Evolutionary conservation across 2,329 filamentous ascomycete species (phyloP).

Genomic region (Botryotinia globosa): DNA sequence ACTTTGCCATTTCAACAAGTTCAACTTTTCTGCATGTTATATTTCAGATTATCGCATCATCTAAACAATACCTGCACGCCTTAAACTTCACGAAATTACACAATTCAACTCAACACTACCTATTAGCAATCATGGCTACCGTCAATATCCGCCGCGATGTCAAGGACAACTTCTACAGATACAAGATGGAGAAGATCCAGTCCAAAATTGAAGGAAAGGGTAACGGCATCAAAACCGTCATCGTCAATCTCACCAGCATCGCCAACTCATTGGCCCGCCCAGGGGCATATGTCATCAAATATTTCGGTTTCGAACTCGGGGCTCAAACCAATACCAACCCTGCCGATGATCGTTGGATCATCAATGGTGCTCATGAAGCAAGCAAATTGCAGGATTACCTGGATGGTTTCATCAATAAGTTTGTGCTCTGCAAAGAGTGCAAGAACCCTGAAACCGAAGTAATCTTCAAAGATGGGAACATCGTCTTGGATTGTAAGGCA

Average conservation of each 20-base stretch:
- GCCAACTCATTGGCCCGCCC: conserved; percentile 89
- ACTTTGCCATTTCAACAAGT: conserved; percentile 45
- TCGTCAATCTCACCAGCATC: conserved; percentile 94
- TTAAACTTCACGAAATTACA: conserved; percentile 25
- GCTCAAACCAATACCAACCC: conserved; percentile 98
- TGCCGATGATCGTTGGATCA: conserved; percentile 98
- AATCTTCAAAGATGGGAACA: conserved; percentile 88
- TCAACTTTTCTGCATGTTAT: conserved; percentile 41
- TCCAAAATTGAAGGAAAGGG: conserved; percentile 99
- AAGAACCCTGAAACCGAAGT: conserved; percentile 99
- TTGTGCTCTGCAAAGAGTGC: conserved; percentile 99
- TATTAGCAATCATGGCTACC: conserved; percentile 78
- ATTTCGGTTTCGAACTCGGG: conserved; percentile 98
- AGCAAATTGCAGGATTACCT: conserved; percentile 96
- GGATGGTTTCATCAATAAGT: conserved; percentile 97
- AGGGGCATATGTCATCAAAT: conserved; percentile 96
- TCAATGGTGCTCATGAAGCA: conserved; percentile 96
- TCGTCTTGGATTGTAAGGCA: conserved; percentile 96
- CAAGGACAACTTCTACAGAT: conserved; percentile 98
- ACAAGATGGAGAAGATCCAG: conserved; percentile 99
- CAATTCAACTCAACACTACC: conserved; percentile 24
- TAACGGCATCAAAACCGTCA: conserved; percentile 98
- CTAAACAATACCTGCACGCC: conserved; percentile 28
- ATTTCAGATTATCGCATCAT: conserved; percentile 41
- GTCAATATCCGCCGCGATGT: conserved; percentile 98